Conservation (phyloP, 129 eudicot genomes). For the Flaveria linearis region DNA sequence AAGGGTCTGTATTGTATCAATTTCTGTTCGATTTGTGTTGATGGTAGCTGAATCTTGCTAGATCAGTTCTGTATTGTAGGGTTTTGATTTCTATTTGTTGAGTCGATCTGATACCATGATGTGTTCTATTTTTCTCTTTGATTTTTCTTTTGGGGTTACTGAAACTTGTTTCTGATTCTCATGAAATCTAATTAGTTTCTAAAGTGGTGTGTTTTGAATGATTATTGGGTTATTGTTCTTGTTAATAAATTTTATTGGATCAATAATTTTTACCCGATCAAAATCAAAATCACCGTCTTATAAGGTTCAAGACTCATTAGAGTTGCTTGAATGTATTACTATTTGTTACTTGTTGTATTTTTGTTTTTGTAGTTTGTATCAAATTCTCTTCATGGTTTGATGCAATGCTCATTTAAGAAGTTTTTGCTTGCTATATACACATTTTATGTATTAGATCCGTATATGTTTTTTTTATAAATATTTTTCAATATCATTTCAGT, state of each 20-base stretch:
- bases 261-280: neutral
- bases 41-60: constrained; percentile 25
- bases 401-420: neutral
- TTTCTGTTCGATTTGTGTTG: constrained; percentile 12
- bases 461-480: neutral
- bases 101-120: constrained; percentile 4
- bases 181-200: constrained; percentile 8
- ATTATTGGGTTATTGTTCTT: neutral
- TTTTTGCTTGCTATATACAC: neutral
- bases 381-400: neutral
- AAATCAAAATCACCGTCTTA: neutral
- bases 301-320: neutral
- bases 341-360: neutral
- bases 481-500: constrained; percentile 2
- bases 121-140: neutral
- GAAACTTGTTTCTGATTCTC: constrained; percentile 11
- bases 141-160: neutral
- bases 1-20: neutral
- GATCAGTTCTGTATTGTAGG: constrained; percentile 33
- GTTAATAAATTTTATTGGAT: neutral
- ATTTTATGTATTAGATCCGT: neutral
- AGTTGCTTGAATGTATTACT: constrained; percentile 16
- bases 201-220: neutral
- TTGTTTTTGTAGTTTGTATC: neutral
- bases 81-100: constrained; percentile 16